Conservation (phyloP, 768 basidiomycete genomes). For the Sarcodon aspratus region DNA sequence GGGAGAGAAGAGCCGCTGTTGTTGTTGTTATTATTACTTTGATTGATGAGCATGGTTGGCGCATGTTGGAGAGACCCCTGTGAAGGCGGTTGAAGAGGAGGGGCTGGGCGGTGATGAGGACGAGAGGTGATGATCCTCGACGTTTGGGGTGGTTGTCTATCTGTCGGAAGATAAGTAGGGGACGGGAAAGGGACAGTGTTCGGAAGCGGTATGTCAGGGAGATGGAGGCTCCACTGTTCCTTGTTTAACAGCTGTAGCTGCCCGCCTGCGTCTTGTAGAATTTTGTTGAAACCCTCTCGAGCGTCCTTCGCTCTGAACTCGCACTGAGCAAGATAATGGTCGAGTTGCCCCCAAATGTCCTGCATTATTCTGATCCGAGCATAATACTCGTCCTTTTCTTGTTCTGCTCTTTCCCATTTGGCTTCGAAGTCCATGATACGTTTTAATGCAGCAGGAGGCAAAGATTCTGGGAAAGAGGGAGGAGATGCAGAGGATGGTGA, state of each 20-base stretch:
- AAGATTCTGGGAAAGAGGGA: slow-evolving; percentile 14
- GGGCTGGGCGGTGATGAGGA: slow-evolving; percentile 1
- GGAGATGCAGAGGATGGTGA: slow-evolving; percentile 18
- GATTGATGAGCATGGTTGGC: slow-evolving; percentile 19
- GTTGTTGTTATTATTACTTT: slow-evolving; percentile 1
- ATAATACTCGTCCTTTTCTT: slow-evolving; percentile 43
- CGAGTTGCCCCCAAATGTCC: slow-evolving; percentile 40
- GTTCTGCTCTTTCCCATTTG: slow-evolving; percentile 38
- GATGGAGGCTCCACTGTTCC: background rate
- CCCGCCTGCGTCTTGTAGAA: slow-evolving; percentile 33
- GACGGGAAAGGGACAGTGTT: slow-evolving; percentile 3
- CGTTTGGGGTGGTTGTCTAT: background rate
- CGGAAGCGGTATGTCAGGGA: slow-evolving; percentile 5
- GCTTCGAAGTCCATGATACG: slow-evolving; percentile 32
- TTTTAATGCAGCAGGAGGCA: slow-evolving; percentile 23
- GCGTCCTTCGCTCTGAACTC: slow-evolving; percentile 39
- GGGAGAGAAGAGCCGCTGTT: slow-evolving; percentile 6
- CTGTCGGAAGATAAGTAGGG: slow-evolving; percentile 4
- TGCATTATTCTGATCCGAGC: slow-evolving; percentile 30
- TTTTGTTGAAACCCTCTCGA: slow-evolving; percentile 31
- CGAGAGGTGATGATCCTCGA: background rate
- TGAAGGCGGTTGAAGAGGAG: background rate
- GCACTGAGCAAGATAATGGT: slow-evolving; percentile 31
- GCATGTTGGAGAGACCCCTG: slow-evolving; percentile 7
- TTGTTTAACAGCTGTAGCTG: slow-evolving; percentile 23